phyloP scores from a whole-genome alignment of 2,329 filamentous ascomycete genomes.

The Alternaria sp. region DNA sequence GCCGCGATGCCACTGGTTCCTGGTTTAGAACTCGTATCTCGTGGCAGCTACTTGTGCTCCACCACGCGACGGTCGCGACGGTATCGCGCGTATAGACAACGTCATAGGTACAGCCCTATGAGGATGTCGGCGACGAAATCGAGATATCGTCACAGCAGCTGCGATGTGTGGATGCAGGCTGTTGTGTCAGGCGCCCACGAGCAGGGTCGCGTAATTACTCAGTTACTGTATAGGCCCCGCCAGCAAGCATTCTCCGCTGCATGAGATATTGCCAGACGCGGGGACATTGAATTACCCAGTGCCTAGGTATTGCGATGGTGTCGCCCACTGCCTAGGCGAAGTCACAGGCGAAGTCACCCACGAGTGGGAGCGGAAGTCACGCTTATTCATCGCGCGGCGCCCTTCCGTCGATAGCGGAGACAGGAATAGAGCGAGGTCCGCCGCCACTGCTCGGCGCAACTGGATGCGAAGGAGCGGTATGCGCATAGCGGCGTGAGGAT shows the following conservation, averaged over 20 bases:
- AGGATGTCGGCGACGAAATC: conserved; percentile 8
- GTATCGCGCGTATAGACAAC: background rate
- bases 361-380: background rate
- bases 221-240: conserved; percentile 7
- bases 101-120: conserved; percentile 27
- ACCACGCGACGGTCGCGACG: conserved; percentile 9
- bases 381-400: background rate
- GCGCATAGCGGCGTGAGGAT: background rate
- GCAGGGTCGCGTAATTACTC: conserved; percentile 18
- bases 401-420: background rate
- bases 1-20: conserved; percentile 14
- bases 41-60: conserved; percentile 32
- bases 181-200: background rate
- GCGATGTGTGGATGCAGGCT: background rate
- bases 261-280: conserved; percentile 14
- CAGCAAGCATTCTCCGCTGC: conserved; percentile 22
- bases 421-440: conserved; percentile 8
- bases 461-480: conserved; percentile 8
- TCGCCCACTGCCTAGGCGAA: background rate
- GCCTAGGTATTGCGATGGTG: no score
- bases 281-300: background rate
- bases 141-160: no score
- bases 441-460: conserved; percentile 2
- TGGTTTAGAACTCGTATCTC: conserved; percentile 34
- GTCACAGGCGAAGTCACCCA: background rate